These are phyloP conservation scores for Cercospora sp. DNA, from an alignment of 2,329 filamentous ascomycete genomes.

Conservation along the genomic window DNA sequence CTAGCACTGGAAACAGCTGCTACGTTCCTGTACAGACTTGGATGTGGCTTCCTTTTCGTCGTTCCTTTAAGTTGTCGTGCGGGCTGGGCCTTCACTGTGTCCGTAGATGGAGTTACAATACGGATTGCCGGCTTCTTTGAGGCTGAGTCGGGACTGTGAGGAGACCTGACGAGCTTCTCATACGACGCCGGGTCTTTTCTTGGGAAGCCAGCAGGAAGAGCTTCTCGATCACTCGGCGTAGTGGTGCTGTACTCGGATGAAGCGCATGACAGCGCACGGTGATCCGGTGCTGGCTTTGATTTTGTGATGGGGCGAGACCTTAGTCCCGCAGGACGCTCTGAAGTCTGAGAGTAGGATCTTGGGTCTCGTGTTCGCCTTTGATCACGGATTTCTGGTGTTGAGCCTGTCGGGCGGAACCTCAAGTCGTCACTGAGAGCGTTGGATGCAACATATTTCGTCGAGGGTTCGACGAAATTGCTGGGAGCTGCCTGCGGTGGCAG, in stretches of 20 bases:
- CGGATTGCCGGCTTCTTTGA: not conserved
- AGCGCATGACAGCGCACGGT: conserved; percentile 15
- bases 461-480: not conserved
- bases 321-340: conserved; percentile 13
- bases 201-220: conserved; percentile 13
- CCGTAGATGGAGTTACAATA: not conserved
- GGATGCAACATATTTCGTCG: not conserved
- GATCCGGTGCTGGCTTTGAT: conserved; percentile 1
- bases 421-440: conserved; percentile 16
- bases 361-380: not conserved
- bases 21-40: conserved; percentile 1
- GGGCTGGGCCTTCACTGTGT: not conserved
- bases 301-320: not conserved
- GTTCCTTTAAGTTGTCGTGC: conserved; percentile 11
- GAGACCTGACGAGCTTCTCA: conserved; percentile 23
- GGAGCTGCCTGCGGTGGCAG: not conserved
- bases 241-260: conserved; percentile 35
- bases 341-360: conserved; percentile 17
- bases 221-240: conserved; percentile 13
- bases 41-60: conserved; percentile 15
- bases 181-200: conserved; percentile 30
- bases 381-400: conserved; percentile 21
- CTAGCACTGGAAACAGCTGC: not conserved
- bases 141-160: not conserved
- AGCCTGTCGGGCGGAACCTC: conserved; percentile 28